Percentiles rank a stretch among this genome's conserved stretches.
Conservation (phyloP, 768 basidiomycete species). For the Crassisporium funariophilum region DNA sequence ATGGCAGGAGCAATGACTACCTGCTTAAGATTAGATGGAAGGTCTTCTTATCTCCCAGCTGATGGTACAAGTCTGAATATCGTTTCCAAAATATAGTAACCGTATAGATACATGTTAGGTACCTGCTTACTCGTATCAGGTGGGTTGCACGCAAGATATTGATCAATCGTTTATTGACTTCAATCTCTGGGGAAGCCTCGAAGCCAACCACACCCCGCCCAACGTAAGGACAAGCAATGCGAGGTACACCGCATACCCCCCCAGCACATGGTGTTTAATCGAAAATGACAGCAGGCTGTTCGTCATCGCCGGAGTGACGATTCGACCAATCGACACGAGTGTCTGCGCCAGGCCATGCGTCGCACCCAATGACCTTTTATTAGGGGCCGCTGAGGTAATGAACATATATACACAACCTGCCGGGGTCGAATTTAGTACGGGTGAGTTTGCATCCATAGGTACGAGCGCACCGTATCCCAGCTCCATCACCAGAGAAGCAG, state of each 20-base stretch:
- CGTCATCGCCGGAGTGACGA: constrained; percentile 20
- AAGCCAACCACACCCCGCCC: constrained; percentile 21
- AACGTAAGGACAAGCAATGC: constrained; percentile 18
- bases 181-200: constrained; percentile 14
- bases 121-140: too few relatives aligned
- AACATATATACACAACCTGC: constrained; percentile 43
- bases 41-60: too few relatives aligned
- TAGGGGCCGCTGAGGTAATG: constrained; percentile 56
- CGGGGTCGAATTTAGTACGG: neutral
- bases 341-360: constrained; percentile 51
- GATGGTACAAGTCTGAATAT: too few relatives aligned
- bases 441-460: neutral
- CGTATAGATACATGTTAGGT: too few relatives aligned
- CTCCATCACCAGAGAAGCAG: constrained; percentile 31
- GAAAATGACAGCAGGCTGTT: constrained; percentile 28
- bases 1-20: too few relatives aligned
- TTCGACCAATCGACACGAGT: constrained; percentile 26
- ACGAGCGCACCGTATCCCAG: constrained; percentile 37
- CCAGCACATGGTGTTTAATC: constrained; percentile 23
- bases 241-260: constrained; percentile 25
- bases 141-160: too few relatives aligned
- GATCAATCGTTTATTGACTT: neutral
- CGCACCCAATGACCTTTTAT: constrained; percentile 53
- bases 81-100: too few relatives aligned
- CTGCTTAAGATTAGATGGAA: too few relatives aligned